These are phyloP conservation scores for Cystobasidium tubakii DNA, from an alignment of 768 basidiomycete species.

Conservation along the genomic window DNA sequence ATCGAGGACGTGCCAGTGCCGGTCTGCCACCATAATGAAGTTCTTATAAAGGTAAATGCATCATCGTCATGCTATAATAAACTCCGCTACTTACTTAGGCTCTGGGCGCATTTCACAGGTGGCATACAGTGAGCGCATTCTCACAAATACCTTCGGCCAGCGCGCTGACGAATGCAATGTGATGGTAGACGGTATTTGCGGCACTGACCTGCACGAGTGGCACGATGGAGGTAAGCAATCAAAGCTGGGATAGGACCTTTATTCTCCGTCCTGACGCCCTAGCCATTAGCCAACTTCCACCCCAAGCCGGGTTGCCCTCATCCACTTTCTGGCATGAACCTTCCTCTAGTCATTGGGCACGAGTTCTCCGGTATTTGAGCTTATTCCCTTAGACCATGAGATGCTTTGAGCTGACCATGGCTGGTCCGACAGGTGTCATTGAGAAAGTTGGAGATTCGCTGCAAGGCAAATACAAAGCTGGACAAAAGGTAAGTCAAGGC, in stretches of 20 bases:
- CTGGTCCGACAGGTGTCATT: neutral
- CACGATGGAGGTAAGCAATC: constrained; percentile 45
- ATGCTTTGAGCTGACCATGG: neutral
- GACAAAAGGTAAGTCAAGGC: constrained; percentile 11
- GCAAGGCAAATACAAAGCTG: constrained; percentile 27
- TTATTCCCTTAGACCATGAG: neutral
- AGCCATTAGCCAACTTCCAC: constrained; percentile 45
- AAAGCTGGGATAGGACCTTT: neutral
- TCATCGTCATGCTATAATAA: constrained; percentile 25
- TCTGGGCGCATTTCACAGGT: too few relatives aligned
- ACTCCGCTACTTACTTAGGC: too few relatives aligned
- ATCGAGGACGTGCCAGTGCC: constrained; percentile 51
- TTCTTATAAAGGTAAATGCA: constrained; percentile 53
- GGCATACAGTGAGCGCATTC: neutral
- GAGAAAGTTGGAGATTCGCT: constrained; percentile 25
- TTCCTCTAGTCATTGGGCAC: constrained; percentile 55
- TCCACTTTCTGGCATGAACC: constrained; percentile 50
- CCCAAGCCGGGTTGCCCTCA: constrained; percentile 50
- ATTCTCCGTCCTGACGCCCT: neutral
- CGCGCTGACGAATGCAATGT: neutral
- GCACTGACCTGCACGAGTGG: constrained; percentile 54
- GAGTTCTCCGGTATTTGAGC: constrained; percentile 49
- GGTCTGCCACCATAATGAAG: constrained; percentile 50
- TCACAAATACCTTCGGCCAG: too few relatives aligned
- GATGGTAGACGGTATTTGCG: constrained; percentile 52